phyloP scores from a whole-genome alignment of 176 grass and related monocot species.

The Eleusine coracana region DNA sequence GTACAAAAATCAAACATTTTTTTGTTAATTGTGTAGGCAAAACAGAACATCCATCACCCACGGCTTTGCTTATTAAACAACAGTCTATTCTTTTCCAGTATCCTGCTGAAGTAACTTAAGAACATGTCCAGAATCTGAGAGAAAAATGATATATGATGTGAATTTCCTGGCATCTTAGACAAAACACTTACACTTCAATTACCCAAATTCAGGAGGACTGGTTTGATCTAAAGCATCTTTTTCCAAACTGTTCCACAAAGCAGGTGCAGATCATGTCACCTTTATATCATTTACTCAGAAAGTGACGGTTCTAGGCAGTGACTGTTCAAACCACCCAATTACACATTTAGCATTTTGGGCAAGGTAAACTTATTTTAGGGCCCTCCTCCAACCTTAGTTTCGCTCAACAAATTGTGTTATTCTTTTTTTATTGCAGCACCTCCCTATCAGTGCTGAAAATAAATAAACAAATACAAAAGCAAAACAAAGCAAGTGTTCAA shows the following conservation, averaged over 20 bases:
- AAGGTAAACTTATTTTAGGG: not conserved
- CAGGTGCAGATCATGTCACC: not conserved
- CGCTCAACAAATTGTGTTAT: not conserved
- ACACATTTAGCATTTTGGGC: not conserved
- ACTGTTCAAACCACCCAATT: not conserved
- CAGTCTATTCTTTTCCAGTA: not conserved
- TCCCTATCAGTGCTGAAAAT: not conserved
- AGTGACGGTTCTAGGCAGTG: not conserved
- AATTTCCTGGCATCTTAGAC: not conserved
- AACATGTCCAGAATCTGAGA: not conserved
- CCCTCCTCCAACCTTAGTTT: not conserved
- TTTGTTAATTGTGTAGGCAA: not conserved
- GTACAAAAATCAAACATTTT: not conserved
- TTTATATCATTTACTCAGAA: not conserved
- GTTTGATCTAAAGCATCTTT: not conserved
- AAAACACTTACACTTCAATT: not conserved
- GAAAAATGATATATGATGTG: not conserved
- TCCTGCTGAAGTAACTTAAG: not conserved
- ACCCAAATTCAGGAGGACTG: not conserved
- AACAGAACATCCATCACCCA: not conserved
- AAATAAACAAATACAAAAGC: constrained; percentile 10
- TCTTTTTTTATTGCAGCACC: not conserved
- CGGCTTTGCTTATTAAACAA: not conserved
- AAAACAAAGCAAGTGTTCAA: not conserved
- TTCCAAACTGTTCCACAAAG: not conserved